These are phyloP conservation scores for Beverwykella pulmonaria DNA, from an alignment of 495 filamentous ascomycete species.

Conservation along the genomic window DNA sequence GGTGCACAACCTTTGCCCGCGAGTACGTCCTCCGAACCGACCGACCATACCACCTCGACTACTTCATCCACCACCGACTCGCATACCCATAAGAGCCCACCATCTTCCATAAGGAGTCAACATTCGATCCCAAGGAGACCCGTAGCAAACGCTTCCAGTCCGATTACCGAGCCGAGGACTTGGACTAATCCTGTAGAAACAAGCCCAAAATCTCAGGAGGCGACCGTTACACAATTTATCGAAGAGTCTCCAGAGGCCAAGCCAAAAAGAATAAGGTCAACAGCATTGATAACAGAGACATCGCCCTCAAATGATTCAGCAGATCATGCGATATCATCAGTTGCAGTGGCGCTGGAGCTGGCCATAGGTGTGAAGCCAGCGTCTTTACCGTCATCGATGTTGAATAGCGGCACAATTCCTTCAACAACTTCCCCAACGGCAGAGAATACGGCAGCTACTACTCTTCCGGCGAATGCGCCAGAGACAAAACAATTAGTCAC, in stretches of 20 bases:
- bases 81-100: neutral
- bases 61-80: neutral
- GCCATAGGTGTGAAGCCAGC: neutral
- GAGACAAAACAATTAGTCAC: no score
- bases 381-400: neutral
- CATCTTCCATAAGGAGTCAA: neutral
- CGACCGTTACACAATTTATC: no score
- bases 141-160: neutral
- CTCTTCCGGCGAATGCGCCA: no score
- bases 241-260: neutral
- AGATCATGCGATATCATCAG: neutral
- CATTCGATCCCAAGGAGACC: neutral
- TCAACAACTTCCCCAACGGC: neutral
- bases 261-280: no score
- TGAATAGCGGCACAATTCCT: neutral
- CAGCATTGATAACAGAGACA: no score
- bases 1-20: neutral
- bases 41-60: neutral
- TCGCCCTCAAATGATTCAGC: neutral
- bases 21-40: neutral
- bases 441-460: no score
- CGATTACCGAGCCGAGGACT: no score
- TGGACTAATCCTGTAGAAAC: no score
- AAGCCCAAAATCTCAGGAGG: no score
- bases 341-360: neutral